A percentile compares a stretch with the other conserved stretches of the same genome.
phyloP scores from a whole-genome alignment of 345 rosid species.

The Balakata baccata region DNA sequence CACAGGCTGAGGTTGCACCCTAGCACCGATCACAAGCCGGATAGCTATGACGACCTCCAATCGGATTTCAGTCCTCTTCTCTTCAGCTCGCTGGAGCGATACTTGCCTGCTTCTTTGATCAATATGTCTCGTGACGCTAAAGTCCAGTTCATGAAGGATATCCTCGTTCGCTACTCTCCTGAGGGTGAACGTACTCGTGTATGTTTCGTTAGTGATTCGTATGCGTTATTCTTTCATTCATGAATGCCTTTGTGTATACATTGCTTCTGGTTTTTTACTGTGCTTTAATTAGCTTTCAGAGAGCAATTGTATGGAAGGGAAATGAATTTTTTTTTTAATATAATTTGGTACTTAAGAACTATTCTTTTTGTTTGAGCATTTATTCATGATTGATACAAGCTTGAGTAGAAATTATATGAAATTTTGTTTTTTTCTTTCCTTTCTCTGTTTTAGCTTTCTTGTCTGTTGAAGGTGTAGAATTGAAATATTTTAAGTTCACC shows the following conservation, averaged over 20 bases:
- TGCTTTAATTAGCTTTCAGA: not conserved
- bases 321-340: not conserved
- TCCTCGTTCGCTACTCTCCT: slow-evolving; percentile 72
- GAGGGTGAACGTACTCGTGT: slow-evolving; percentile 73
- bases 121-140: slow-evolving; percentile 48
- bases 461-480: not conserved
- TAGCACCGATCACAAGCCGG: slow-evolving; percentile 61
- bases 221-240: no score
- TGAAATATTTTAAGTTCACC: not conserved
- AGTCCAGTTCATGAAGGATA: slow-evolving; percentile 58
- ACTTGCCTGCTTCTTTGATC: slow-evolving; percentile 63
- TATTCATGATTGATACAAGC: not conserved
- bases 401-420: not conserved
- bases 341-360: not conserved
- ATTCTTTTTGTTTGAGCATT: not conserved
- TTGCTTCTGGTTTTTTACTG: not conserved
- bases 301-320: not conserved
- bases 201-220: slow-evolving; percentile 15
- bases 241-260: not conserved
- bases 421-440: not conserved
- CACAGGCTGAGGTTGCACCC: slow-evolving; percentile 61
- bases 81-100: slow-evolving; percentile 77
- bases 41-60: slow-evolving; percentile 72
- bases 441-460: no score
- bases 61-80: slow-evolving; percentile 63